Conservation (phyloP, 108 stramenopile genomes). For the Chaetoceros muelleri region DNA sequence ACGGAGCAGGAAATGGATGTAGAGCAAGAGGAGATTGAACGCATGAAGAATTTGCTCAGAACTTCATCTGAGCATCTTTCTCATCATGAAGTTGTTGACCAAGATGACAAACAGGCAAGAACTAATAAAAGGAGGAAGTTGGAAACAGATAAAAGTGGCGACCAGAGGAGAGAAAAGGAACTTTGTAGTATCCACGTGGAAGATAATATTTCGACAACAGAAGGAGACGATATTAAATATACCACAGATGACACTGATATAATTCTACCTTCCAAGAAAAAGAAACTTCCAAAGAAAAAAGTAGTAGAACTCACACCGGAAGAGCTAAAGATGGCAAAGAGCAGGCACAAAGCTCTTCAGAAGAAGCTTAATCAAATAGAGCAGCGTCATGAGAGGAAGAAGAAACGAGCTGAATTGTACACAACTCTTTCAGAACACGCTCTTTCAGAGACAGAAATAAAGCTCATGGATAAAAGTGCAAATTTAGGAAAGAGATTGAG, state of each 20-base stretch:
- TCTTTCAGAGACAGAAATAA: conserved; percentile 17
- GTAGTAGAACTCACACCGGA: conserved; percentile 50
- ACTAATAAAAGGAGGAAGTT: conserved; percentile 10
- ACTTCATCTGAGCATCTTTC: conserved; percentile 35
- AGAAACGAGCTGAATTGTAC: conserved; percentile 48
- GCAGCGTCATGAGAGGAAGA: conserved; percentile 48
- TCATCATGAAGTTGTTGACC: conserved; percentile 18
- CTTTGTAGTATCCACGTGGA: not conserved
- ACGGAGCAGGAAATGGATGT: conserved; percentile 44
- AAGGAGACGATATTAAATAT: not conserved
- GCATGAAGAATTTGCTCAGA: conserved; percentile 36
- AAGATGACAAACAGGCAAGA: conserved; percentile 4
- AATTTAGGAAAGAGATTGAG: conserved; percentile 19
- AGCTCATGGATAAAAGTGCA: conserved; percentile 12
- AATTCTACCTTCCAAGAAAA: conserved; percentile 13
- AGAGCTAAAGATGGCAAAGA: conserved; percentile 63
- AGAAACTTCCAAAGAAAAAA: conserved; percentile 17
- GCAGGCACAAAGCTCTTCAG: conserved; percentile 48
- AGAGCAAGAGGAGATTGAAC: conserved; percentile 51
- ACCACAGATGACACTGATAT: not conserved
- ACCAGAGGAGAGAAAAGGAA: conserved; percentile 1
- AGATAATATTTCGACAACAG: not conserved
- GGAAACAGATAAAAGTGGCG: conserved; percentile 9
- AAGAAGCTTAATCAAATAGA: conserved; percentile 65
- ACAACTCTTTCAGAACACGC: conserved; percentile 37